A percentile compares a stretch with the other conserved stretches of the same genome.
phyloP scores from a whole-genome alignment of 257 asterid genomes.

The Plantago ovata region DNA sequence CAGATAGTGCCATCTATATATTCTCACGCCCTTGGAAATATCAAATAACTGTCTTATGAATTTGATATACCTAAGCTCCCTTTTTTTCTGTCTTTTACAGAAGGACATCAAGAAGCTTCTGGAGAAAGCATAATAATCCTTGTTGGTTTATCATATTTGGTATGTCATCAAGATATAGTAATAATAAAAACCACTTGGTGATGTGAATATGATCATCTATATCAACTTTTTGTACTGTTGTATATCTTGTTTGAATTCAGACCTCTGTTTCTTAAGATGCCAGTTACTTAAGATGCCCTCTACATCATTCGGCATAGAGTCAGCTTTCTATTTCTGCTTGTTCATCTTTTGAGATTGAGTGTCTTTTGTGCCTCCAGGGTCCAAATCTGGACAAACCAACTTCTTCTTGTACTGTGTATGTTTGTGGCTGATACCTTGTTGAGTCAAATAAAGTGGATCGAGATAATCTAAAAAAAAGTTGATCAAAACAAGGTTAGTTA shows the following conservation, averaged over 20 bases:
- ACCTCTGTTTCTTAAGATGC: conserved; percentile 4
- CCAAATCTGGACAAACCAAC: too few species aligned
- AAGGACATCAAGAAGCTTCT: conserved; percentile 86
- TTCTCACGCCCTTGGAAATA: background rate
- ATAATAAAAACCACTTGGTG: conserved; percentile 17
- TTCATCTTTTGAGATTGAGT: too few species aligned
- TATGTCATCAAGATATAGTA: conserved; percentile 1
- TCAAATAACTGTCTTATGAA: background rate
- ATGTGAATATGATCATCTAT: conserved; percentile 5
- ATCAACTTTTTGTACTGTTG: conserved; percentile 13
- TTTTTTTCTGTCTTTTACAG: conserved; percentile 35
- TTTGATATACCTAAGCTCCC: background rate
- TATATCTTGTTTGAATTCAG: background rate
- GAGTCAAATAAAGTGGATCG: too few species aligned
- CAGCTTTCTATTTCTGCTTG: too few species aligned
- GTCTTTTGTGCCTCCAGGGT: too few species aligned
- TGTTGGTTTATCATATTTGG: too few species aligned
- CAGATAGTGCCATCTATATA: background rate
- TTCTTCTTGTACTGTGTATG: too few species aligned
- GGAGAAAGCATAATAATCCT: conserved; percentile 34
- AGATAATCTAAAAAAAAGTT: too few species aligned
- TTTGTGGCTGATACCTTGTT: too few species aligned
- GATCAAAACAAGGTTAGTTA: too few species aligned
- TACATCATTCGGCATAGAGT: background rate
- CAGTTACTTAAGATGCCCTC: background rate